Conservation (phyloP, 2,329 filamentous ascomycete species). For the Thelonectria rubi region DNA sequence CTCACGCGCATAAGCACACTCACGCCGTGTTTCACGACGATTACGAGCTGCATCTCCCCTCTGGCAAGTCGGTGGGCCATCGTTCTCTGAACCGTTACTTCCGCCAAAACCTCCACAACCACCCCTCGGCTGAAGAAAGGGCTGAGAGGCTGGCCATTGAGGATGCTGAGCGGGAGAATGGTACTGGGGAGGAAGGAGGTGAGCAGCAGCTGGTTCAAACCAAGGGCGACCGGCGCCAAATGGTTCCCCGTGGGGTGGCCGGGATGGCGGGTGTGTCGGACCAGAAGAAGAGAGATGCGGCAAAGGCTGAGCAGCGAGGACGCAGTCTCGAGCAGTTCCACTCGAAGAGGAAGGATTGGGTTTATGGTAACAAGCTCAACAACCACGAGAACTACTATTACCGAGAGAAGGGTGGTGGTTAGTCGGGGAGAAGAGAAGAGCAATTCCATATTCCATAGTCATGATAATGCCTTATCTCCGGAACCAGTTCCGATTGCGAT, state of each 20-base stretch:
- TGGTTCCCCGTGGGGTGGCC: constrained; percentile 74
- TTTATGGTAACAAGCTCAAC: constrained; percentile 78
- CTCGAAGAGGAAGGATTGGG: constrained; percentile 71
- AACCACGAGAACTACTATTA: constrained; percentile 72
- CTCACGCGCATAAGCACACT: constrained; percentile 77
- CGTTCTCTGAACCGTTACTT: constrained; percentile 88
- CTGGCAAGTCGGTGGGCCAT: constrained; percentile 88
- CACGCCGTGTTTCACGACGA: constrained; percentile 90
- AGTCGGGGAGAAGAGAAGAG: constrained; percentile 26
- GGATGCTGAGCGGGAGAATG: constrained; percentile 36
- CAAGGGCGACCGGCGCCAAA: constrained; percentile 59
- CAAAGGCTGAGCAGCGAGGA: constrained; percentile 73
- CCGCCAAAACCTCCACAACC: constrained; percentile 88
- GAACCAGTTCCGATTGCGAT: too few species aligned
- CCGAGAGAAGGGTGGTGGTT: constrained; percentile 57
- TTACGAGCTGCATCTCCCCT: constrained; percentile 91
- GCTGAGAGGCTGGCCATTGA: constrained; percentile 72
- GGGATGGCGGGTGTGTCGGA: constrained; percentile 83
- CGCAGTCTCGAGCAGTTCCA: constrained; percentile 71
- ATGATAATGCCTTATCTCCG: too few species aligned
- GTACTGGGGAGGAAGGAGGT: constrained; percentile 49
- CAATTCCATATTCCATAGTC: too few species aligned
- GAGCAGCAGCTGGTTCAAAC: constrained; percentile 48
- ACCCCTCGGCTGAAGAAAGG: constrained; percentile 82
- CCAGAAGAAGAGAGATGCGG: constrained; percentile 75